These are phyloP conservation scores for Dothistroma pini DNA, from an alignment of 2,329 filamentous ascomycete species.

Conservation along the genomic window DNA sequence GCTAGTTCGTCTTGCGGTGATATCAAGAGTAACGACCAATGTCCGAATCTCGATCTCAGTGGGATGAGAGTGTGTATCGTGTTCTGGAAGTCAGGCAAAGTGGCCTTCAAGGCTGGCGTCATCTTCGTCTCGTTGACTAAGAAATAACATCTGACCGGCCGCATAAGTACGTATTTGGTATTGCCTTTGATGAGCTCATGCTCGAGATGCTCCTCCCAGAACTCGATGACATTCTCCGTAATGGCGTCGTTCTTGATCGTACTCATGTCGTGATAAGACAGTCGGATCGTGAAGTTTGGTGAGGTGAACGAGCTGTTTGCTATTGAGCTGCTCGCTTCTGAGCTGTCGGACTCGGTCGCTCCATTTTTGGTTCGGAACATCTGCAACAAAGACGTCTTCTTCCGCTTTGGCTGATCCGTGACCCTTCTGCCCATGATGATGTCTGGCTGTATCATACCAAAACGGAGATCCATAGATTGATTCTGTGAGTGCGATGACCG, in stretches of 20 bases:
- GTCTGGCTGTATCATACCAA: not conserved
- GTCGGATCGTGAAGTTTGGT: not conserved
- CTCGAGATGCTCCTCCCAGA: conserved; percentile 15
- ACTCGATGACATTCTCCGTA: conserved; percentile 10
- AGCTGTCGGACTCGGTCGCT: not conserved
- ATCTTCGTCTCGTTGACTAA: not conserved
- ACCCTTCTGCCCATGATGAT: not conserved
- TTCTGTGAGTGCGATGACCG: not conserved
- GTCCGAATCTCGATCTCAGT: not conserved
- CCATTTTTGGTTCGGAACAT: conserved; percentile 7
- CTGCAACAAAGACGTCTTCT: conserved; percentile 2
- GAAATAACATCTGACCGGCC: conserved; percentile 6
- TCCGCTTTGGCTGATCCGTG: not conserved
- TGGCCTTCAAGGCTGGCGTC: conserved; percentile 1
- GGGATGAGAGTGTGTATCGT: conserved; percentile 9
- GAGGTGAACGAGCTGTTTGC: not conserved
- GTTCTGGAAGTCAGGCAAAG: conserved; percentile 2
- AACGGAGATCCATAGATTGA: not conserved
- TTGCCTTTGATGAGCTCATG: conserved; percentile 5
- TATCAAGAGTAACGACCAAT: conserved; percentile 13
- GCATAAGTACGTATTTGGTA: conserved; percentile 7
- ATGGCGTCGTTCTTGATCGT: conserved; percentile 8
- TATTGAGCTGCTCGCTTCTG: not conserved
- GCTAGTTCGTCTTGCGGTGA: conserved; percentile 8
- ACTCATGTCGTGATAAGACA: conserved; percentile 7